Percentiles rank a stretch among this genome's conserved stretches.
Evolutionary conservation across 2,329 filamentous ascomycete species (phyloP).

Genomic region (Hypomyces rosellus): DNA sequence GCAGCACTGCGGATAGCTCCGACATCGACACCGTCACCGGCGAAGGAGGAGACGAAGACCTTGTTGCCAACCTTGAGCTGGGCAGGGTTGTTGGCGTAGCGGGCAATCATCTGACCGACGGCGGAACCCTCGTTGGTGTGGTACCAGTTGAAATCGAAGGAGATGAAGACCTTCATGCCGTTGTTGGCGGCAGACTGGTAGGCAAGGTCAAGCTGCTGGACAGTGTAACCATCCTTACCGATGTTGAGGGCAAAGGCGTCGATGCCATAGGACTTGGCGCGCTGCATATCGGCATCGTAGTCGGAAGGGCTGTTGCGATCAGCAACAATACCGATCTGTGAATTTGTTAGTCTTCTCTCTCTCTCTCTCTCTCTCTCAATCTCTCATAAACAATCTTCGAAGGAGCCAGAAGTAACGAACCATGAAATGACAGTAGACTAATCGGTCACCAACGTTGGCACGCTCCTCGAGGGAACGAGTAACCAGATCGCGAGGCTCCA

Average conservation of each 20-base stretch:
- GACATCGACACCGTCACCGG: slow-evolving; percentile 40
- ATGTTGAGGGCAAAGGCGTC: slow-evolving; percentile 48
- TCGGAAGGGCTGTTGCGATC: slow-evolving; percentile 36
- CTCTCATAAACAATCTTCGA: not conserved
- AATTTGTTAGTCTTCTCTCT: not conserved
- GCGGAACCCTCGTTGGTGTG: slow-evolving; percentile 26
- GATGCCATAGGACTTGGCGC: slow-evolving; percentile 37
- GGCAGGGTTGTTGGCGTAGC: slow-evolving; percentile 36
- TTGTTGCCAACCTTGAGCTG: slow-evolving; percentile 45
- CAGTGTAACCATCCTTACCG: slow-evolving; percentile 36
- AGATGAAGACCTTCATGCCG: slow-evolving; percentile 49
- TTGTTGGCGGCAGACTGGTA: slow-evolving; percentile 42
- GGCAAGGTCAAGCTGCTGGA: slow-evolving; percentile 41
- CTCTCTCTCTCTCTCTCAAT: too few species aligned
- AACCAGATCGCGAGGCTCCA: not conserved
- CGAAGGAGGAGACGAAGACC: slow-evolving; percentile 49
- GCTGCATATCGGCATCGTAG: slow-evolving; percentile 42
- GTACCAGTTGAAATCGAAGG: slow-evolving; percentile 51
- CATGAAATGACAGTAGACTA: slow-evolving; percentile 41
- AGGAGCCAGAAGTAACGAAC: slow-evolving; percentile 14
- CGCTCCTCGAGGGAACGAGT: slow-evolving; percentile 14
- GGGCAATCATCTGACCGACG: slow-evolving; percentile 39
- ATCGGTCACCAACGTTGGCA: slow-evolving; percentile 12
- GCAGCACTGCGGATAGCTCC: slow-evolving; percentile 35
- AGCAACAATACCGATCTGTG: slow-evolving; percentile 37